Base-by-base conservation (phyloP, 257 asterid species). In the Catharanthus roseus region DNA sequence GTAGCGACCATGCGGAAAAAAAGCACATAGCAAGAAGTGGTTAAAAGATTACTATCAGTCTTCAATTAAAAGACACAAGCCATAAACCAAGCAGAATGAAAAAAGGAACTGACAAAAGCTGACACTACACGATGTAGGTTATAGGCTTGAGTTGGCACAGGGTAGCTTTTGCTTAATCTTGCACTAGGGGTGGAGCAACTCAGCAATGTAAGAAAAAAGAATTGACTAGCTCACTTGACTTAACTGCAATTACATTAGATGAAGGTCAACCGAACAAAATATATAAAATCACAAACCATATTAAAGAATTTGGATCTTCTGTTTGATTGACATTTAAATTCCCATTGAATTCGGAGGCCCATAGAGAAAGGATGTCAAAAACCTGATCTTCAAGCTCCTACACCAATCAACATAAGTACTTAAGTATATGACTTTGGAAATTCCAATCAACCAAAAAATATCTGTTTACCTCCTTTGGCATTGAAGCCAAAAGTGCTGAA, bases 331-430 rank as follows among this genome's bases (percentile, higher is more conserved):
- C 78, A 65, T 80, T 86, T 65, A 78, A 80, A 82, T 85, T 85
- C 77, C 89, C 89, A 72, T 80, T 84, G 77, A 95, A 95, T 75
- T 86, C 72, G 57, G 96, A 80, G 55, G 97, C 89, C 99, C 99
- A 95, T 71, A 95, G 73, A 33, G 97, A 92, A 67, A 95, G 95
- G 77, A 95, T 86, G 84, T 95, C 97, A 76, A 95, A 95, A 79
- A 88, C 96, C 78, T 95, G 97, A 77, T 88, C 96, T 41, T 86
- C 88, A 69, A 91, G 88, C 86, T 91, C 99, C 99, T 95, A 86
- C 82, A 81, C 75, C 69, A 74, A 86, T 66, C 71, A 79, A 77
- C 77, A 68, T n/a, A 55, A 70, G 63, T 69, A 73, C 70, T 60
- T 67, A 73, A 61, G 74, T 57, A 64, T 77, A 75, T 60, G 21